Evolutionary conservation across 2,329 filamentous ascomycete genomes (phyloP).

Genomic region (Mollisiaceae sp.): DNA sequence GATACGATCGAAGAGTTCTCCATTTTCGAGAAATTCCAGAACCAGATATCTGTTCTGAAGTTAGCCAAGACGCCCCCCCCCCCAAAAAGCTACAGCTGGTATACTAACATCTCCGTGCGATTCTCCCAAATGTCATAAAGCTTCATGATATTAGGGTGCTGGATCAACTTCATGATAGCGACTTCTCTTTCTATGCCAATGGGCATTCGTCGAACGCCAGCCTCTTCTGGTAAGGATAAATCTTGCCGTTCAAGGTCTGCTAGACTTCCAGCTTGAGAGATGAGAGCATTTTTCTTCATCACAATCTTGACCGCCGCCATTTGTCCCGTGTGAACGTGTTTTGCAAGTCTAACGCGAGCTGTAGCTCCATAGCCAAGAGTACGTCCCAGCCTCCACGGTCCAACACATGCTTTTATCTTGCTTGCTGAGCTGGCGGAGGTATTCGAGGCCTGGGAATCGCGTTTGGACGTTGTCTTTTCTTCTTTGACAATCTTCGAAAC

Average conservation of each 20-base stretch:
- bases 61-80: constrained; percentile 32
- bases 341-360: constrained; percentile 83
- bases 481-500: constrained; percentile 44
- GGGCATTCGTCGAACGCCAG: constrained; percentile 75
- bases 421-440: constrained; percentile 40
- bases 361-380: constrained; percentile 90
- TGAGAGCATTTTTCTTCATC: constrained; percentile 77
- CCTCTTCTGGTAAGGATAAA: constrained; percentile 58
- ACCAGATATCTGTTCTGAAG: constrained; percentile 77
- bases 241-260: constrained; percentile 80
- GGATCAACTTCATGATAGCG: constrained; percentile 93
- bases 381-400: constrained; percentile 90
- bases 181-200: constrained; percentile 93
- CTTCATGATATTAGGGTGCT: constrained; percentile 93
- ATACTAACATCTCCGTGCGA: constrained; percentile 82
- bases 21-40: constrained; percentile 86
- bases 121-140: constrained; percentile 99
- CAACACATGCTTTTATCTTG: constrained; percentile 73
- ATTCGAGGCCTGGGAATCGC: constrained; percentile 47
- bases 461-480: constrained; percentile 40
- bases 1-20: constrained; percentile 78
- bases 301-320: constrained; percentile 95
- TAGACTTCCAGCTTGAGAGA: constrained; percentile 85
- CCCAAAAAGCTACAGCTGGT: neutral
- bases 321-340: constrained; percentile 78